Conservation (phyloP, 108 stramenopile species). For the Asterionellopsis glacialis region DNA sequence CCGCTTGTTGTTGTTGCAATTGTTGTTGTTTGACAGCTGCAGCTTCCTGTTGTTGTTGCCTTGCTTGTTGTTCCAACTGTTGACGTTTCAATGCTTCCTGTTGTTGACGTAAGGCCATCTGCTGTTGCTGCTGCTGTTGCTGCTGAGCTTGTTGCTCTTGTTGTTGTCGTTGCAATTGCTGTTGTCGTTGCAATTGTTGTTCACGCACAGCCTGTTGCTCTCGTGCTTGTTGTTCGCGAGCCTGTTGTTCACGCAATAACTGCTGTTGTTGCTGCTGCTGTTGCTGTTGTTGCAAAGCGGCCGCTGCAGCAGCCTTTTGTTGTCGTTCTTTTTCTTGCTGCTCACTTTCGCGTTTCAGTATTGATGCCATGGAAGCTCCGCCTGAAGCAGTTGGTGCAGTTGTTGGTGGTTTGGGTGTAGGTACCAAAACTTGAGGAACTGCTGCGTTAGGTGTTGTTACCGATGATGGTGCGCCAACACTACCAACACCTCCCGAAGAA, state of each 20-base stretch:
- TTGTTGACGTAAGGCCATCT: constrained; percentile 34
- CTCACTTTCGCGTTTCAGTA: constrained; percentile 84
- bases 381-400: constrained; percentile 24
- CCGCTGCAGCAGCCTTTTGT: constrained; percentile 31
- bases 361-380: constrained; percentile 84
- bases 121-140: constrained; percentile 39
- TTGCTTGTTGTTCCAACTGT: constrained; percentile 47
- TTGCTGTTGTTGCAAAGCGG: constrained; percentile 40
- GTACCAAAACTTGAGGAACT: constrained; percentile 7
- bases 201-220: constrained; percentile 57
- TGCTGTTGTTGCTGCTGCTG: constrained; percentile 29
- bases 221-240: constrained; percentile 44
- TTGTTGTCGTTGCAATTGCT: constrained; percentile 34
- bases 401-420: constrained; percentile 47
- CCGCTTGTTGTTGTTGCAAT: constrained; percentile 43
- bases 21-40: constrained; percentile 54
- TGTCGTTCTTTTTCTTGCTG: constrained; percentile 79
- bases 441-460: no score
- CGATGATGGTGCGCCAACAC: no score
- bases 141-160: constrained; percentile 46
- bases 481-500: no score
- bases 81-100: constrained; percentile 54
- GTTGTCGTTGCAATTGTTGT: constrained; percentile 45
- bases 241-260: constrained; percentile 59
- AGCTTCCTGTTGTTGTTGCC: constrained; percentile 56